phyloP scores from a whole-genome alignment of 176 grass and related monocot species.

The Hordeum marinum region DNA sequence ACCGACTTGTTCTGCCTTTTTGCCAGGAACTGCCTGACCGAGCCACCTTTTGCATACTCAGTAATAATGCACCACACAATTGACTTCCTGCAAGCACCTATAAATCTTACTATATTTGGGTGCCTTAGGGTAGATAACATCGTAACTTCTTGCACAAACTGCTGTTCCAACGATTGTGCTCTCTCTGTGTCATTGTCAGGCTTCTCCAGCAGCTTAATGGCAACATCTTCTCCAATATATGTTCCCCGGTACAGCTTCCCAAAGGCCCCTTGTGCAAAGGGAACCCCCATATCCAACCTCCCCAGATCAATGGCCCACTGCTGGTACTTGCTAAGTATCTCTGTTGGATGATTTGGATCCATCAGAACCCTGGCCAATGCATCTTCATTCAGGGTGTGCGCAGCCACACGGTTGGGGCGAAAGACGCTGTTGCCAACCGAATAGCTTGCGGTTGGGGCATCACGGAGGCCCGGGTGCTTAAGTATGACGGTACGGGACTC shows the following conservation, averaged over 20 bases:
- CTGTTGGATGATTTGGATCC: conserved; percentile 66
- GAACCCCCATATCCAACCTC: conserved; percentile 77
- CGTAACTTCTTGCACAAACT: conserved; percentile 99
- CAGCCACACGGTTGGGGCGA: conserved; percentile 67
- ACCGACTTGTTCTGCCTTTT: conserved; percentile 84
- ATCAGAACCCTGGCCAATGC: conserved; percentile 79
- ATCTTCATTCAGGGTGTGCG: conserved; percentile 64
- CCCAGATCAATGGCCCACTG: conserved; percentile 91
- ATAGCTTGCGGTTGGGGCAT: conserved; percentile 54
- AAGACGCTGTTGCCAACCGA: conserved; percentile 80
- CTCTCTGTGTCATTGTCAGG: conserved; percentile 87
- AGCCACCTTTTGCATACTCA: conserved; percentile 95
- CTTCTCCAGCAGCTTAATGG: conserved; percentile 90
- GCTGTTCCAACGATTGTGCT: conserved; percentile 88
- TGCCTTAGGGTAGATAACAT: conserved; percentile 89
- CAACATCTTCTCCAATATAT: conserved; percentile 92
- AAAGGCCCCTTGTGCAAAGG: conserved; percentile 92
- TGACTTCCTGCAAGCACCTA: conserved; percentile 94
- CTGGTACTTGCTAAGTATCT: conserved; percentile 78
- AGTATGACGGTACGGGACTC: conserved; percentile 82
- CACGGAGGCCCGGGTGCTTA: conserved; percentile 84
- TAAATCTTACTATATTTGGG: conserved; percentile 89
- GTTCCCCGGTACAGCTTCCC: conserved; percentile 89
- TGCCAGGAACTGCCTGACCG: conserved; percentile 81
- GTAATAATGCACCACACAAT: conserved; percentile 98